Conservation (phyloP, 1,284 basidiomycete species). For the Pseudozyma hubeiensis region DNA sequence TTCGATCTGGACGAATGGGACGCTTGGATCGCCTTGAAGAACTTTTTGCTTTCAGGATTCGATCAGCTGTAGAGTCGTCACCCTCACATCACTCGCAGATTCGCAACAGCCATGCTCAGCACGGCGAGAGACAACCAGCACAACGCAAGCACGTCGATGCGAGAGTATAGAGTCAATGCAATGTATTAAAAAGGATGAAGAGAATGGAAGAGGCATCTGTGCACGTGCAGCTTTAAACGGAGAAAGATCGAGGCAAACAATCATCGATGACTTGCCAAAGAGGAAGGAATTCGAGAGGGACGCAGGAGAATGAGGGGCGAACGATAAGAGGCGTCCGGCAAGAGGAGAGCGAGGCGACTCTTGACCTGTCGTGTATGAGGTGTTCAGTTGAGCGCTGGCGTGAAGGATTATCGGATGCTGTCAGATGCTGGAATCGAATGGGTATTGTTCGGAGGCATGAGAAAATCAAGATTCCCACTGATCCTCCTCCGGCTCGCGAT, state of each 20-base stretch:
- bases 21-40: slow-evolving; percentile 16
- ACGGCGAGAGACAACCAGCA: too few species aligned
- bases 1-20: slow-evolving; percentile 12
- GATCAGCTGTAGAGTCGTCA: slow-evolving; percentile 8
- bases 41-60: slow-evolving; percentile 7
- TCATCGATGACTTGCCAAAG: too few species aligned
- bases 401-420: background rate
- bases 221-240: too few species aligned
- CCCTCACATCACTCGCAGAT: background rate
- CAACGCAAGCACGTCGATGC: too few species aligned
- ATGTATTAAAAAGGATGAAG: background rate
- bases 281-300: background rate
- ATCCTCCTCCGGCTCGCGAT: slow-evolving; percentile 46
- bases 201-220: too few species aligned
- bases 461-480: slow-evolving; percentile 34
- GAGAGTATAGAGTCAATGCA: background rate
- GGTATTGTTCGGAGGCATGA: background rate
- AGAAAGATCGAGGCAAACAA: too few species aligned
- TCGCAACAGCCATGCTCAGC: background rate
- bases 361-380: background rate
- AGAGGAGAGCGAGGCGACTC: background rate
- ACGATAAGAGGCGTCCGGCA: background rate
- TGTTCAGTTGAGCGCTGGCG: background rate
- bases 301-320: background rate
- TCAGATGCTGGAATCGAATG: background rate